Conservation (phyloP, 208 protist genomes). For the Endotrypanum monterogeii region DNA sequence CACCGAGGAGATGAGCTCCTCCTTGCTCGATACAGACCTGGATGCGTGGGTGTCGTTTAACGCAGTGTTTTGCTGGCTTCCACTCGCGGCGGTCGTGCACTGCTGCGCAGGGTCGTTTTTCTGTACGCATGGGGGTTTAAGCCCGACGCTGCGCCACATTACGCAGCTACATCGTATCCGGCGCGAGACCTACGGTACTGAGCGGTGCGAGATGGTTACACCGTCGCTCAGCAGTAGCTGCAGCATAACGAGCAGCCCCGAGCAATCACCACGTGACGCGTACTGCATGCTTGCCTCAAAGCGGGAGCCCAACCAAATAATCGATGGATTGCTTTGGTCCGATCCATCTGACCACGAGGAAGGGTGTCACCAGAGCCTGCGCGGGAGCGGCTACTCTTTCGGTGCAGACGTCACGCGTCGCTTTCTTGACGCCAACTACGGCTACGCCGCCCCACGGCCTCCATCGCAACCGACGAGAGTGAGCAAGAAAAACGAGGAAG, state of each 20-base stretch:
- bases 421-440: constrained; percentile 74
- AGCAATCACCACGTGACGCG: constrained; percentile 13
- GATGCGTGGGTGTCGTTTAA: constrained; percentile 80
- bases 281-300: constrained; percentile 9
- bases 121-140: constrained; percentile 86
- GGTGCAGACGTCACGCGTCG: constrained; percentile 64
- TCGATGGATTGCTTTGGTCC: constrained; percentile 99
- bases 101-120: constrained; percentile 76
- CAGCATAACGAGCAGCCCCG: constrained; percentile 25
- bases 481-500: not conserved
- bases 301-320: constrained; percentile 74
- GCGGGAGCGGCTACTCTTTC: constrained; percentile 81
- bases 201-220: constrained; percentile 23
- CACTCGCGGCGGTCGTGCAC: constrained; percentile 77
- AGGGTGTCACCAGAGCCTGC: constrained; percentile 59
- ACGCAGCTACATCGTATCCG: constrained; percentile 42
- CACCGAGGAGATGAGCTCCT: not conserved
- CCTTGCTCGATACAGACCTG: not conserved
- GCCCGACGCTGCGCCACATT: constrained; percentile 58
- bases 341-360: constrained; percentile 95
- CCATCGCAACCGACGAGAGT: constrained; percentile 13
- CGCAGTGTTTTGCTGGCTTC: constrained; percentile 84
- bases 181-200: constrained; percentile 68
- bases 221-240: constrained; percentile 15
- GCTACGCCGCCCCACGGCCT: constrained; percentile 35